Percentiles rank a stretch among this genome's conserved stretches.
These are phyloP conservation scores for Hypoxylon fuscum DNA, from an alignment of 495 filamentous ascomycete genomes.

Conservation along the genomic window DNA sequence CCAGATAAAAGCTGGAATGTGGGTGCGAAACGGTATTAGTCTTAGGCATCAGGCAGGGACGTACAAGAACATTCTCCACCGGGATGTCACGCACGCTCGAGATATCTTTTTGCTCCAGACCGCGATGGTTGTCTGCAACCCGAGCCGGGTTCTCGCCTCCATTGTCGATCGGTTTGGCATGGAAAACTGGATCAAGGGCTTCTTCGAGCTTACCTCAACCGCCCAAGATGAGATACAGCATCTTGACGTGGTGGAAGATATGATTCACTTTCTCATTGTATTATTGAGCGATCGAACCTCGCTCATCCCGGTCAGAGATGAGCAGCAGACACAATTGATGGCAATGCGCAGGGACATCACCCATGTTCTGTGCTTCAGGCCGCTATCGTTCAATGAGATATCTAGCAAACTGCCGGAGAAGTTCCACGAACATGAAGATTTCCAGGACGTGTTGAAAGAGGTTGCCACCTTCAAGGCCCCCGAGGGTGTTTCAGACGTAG, in stretches of 20 bases:
- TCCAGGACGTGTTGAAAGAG: slow-evolving; percentile 81
- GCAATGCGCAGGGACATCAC: slow-evolving; percentile 88
- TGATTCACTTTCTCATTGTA: slow-evolving; percentile 92
- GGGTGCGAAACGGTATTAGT: slow-evolving; percentile 97
- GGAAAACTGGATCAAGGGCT: slow-evolving; percentile 85
- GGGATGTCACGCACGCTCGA: slow-evolving; percentile 91
- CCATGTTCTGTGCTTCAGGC: slow-evolving; percentile 95
- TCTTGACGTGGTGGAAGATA: slow-evolving; percentile 93
- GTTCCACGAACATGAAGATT: slow-evolving; percentile 82
- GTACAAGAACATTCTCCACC: slow-evolving; percentile 84
- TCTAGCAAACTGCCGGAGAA: slow-evolving; percentile 82
- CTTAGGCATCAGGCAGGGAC: slow-evolving; percentile 93
- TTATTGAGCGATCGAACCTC: slow-evolving; percentile 87
- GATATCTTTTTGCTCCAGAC: slow-evolving; percentile 96
- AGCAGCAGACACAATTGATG: slow-evolving; percentile 68
- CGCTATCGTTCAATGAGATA: slow-evolving; percentile 91
- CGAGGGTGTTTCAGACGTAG: slow-evolving; percentile 89
- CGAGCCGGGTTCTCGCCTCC: slow-evolving; percentile 83
- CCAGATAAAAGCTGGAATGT: slow-evolving; percentile 98
- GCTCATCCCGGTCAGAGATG: slow-evolving; percentile 75
- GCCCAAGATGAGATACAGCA: slow-evolving; percentile 85
- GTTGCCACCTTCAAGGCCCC: slow-evolving; percentile 90
- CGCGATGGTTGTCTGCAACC: slow-evolving; percentile 85
- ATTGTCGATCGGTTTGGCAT: slow-evolving; percentile 92
- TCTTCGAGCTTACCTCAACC: slow-evolving; percentile 70